Conservation (phyloP, 2,329 filamentous ascomycete species). For the Aquanectria penicillioides region DNA sequence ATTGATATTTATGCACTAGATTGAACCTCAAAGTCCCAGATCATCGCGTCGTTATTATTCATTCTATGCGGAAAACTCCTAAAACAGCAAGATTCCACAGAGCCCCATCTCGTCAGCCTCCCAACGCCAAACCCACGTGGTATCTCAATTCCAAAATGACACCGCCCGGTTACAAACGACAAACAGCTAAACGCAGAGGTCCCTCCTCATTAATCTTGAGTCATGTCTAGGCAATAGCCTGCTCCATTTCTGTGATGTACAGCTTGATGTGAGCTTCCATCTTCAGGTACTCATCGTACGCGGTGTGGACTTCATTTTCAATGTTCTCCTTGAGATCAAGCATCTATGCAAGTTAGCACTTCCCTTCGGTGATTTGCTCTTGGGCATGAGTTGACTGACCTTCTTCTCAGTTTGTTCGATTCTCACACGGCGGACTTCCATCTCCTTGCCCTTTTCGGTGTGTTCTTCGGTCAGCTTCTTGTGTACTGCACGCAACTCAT, state of each 20-base stretch:
- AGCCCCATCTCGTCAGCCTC: constrained; percentile 31
- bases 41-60: constrained; percentile 19
- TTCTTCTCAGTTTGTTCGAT: constrained; percentile 99
- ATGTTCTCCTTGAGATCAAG: constrained; percentile 97
- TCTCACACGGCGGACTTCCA: constrained; percentile 89
- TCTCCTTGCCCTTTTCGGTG: constrained; percentile 86
- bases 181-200: constrained; percentile 8
- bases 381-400: constrained; percentile 59
- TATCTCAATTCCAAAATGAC: constrained; percentile 44
- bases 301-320: constrained; percentile 89
- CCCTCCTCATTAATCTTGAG: neutral
- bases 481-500: constrained; percentile 84
- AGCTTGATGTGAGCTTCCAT: constrained; percentile 97
- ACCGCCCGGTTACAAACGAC: constrained; percentile 25
- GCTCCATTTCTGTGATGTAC: constrained; percentile 99
- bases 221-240: constrained; percentile 66
- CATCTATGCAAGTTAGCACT: constrained; percentile 73
- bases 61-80: constrained; percentile 22
- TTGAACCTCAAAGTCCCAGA: neutral
- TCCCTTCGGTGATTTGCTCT: constrained; percentile 26
- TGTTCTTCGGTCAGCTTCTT: constrained; percentile 85
- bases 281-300: constrained; percentile 95
- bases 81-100: constrained; percentile 22
- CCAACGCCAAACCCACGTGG: constrained; percentile 53
- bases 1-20: no score